Evolutionary conservation across 192 early-diverging fungal genomes (phyloP).

Genomic region (Coemansia aciculifera): DNA sequence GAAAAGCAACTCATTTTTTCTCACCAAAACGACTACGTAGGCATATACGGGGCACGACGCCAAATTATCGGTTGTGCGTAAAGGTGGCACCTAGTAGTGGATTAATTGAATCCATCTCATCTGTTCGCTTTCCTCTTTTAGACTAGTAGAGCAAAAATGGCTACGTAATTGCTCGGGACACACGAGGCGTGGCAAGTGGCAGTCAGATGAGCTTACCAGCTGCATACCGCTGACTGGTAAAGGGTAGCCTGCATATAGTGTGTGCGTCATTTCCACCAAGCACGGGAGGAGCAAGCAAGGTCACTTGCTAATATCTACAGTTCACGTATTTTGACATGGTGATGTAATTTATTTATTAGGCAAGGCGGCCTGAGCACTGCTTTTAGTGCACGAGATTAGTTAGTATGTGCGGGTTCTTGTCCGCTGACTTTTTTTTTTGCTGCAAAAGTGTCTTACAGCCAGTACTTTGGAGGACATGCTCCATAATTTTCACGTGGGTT

Average conservation of each 20-base stretch:
- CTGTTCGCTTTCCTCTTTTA: not conserved
- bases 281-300: not conserved
- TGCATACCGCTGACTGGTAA: conserved; percentile 7
- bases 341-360: not conserved
- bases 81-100: not conserved
- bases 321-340: not conserved
- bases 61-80: not conserved
- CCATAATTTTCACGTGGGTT: not conserved
- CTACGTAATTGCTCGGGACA: not conserved
- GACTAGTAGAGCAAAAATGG: not conserved
- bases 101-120: not conserved
- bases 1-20: not conserved
- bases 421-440: not conserved
- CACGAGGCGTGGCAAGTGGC: conserved; percentile 9
- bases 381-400: not conserved
- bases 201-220: not conserved
- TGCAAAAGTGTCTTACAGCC: not conserved
- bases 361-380: not conserved
- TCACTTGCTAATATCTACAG: not conserved
- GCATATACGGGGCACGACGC: not conserved
- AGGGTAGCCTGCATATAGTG: not conserved
- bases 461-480: not conserved
- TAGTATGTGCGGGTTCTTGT: not conserved
- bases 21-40: not conserved
- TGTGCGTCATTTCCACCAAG: not conserved